Conservation (phyloP, 164 flowering plant genomes). For the Dillenia turbinata region DNA sequence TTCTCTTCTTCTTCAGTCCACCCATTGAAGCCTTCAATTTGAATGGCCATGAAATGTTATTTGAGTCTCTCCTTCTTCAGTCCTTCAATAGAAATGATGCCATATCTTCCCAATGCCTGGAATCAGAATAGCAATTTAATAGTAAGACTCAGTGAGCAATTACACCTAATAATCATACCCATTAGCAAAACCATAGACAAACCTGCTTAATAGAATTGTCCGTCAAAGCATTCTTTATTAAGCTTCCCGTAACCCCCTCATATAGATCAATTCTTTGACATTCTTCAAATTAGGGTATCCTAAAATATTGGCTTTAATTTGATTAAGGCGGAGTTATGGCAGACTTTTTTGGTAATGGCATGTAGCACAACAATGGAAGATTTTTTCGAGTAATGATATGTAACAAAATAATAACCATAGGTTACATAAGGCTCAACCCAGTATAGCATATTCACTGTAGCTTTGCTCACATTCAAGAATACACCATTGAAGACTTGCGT, state of each 20-base stretch:
- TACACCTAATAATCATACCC: background rate
- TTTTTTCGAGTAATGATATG: too few relatives aligned
- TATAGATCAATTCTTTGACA: conserved; percentile 50
- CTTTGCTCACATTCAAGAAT: conserved; percentile 63
- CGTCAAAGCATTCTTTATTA: conserved; percentile 43
- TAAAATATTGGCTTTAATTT: background rate
- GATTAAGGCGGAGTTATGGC: background rate
- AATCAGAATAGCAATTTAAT: background rate
- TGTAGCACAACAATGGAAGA: too few relatives aligned
- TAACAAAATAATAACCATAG: conserved; percentile 38
- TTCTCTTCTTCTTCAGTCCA: conserved; percentile 53
- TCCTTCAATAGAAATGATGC: conserved; percentile 40
- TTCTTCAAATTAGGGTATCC: conserved; percentile 63
- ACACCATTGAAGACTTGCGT: conserved; percentile 62
- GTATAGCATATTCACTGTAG: conserved; percentile 62
- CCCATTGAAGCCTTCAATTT: conserved; percentile 48
- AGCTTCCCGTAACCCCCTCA: conserved; percentile 55
- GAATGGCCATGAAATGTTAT: conserved; percentile 62
- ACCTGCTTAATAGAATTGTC: conserved; percentile 54
- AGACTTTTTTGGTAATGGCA: background rate
- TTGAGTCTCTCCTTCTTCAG: too few relatives aligned
- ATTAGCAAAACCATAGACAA: conserved; percentile 1
- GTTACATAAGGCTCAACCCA: conserved; percentile 67
- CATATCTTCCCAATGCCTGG: conserved; percentile 47
- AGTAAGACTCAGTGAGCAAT: background rate